A percentile compares a stretch with the other conserved stretches of the same genome.
phyloP scores from a whole-genome alignment of 768 basidiomycete species.

The Dioszegia hungarica region DNA sequence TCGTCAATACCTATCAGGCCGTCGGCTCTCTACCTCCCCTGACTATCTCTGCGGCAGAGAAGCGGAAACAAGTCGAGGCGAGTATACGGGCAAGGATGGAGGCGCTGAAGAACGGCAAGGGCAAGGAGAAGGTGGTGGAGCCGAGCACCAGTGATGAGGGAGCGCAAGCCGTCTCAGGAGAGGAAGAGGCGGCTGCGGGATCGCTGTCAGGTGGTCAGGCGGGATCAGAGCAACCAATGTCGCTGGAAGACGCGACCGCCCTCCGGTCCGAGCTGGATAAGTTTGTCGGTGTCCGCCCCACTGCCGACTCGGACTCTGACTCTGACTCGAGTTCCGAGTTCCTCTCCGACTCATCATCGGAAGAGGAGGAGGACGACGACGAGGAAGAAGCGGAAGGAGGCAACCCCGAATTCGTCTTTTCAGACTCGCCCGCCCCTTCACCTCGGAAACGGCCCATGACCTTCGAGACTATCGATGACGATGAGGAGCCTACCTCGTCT shows the following conservation, averaged over 20 bases:
- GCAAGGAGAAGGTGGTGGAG: conserved; percentile 1
- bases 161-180: no score
- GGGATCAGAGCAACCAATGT: conserved; percentile 10
- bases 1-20: conserved; percentile 35
- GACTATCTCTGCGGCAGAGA: conserved; percentile 30
- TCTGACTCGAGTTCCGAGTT: conserved; percentile 7
- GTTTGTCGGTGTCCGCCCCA: conserved; percentile 6
- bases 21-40: conserved; percentile 32
- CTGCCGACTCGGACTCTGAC: conserved; percentile 4
- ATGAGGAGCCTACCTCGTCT: conserved; percentile 18
- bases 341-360: neutral
- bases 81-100: conserved; percentile 16
- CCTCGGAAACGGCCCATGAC: conserved; percentile 14
- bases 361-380: no score
- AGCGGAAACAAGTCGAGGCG: conserved; percentile 32
- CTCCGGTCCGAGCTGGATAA: conserved; percentile 24
- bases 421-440: conserved; percentile 11
- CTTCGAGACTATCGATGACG: conserved; percentile 30
- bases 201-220: no score
- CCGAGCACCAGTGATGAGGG: no score
- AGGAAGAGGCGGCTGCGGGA: no score
- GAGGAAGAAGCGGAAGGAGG: conserved; percentile 11
- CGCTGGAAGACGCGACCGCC: conserved; percentile 9
- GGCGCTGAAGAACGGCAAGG: conserved; percentile 15
- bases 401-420: conserved; percentile 22